Base-by-base conservation (phyloP, 2,329 filamentous ascomycete genomes). In the Incumbomyces delicatus region DNA sequence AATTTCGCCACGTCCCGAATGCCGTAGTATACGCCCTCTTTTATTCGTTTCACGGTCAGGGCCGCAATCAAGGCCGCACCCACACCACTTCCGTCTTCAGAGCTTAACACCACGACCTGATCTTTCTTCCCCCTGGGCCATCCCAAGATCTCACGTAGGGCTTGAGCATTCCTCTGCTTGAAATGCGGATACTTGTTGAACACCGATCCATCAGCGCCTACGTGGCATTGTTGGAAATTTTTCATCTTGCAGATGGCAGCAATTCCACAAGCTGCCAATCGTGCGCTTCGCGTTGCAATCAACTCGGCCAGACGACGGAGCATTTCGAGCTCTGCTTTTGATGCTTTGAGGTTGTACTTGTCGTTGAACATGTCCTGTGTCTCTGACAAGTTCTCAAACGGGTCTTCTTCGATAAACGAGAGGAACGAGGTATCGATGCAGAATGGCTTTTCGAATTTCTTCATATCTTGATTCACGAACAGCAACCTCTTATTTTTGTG, bases 151-250 rank as follows among this genome's bases (percentile, higher is more conserved):
- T 98, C 92, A 46, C 87, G 81, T 44, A 98, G 77, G 22, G 92
- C 92, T 64, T 83, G 76, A 12, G 92, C 90, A 47, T 90, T 89
- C 46, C 92, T 84, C 48, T 81, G 79, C 75, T 95, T 95, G 78
- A 98, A 98, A 70, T 95, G 85, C 11, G 92, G 92, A 70, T 98
- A 98, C 67, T 96, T 96, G 76, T 95, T 95, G 74, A 98, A 98
- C 46, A 98, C 90, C 14, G 87, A 94, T 32, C 92, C 92, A 63
- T 98, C 92, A 43, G 92, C 92, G 59, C 92, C 92, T 35, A 98
- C 92, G 66, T 96, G 92, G 72, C 87, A 94, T 32, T 78, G 76
- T 61, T 84, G 70, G 67, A 89, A 90, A 57, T 79, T 77, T 78
- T 95, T 96, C 81, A 96, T 96, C 71, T 83, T 94, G 77, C 85